Conservation (phyloP, 768 basidiomycete species). For the Lenzites betulinus region DNA sequence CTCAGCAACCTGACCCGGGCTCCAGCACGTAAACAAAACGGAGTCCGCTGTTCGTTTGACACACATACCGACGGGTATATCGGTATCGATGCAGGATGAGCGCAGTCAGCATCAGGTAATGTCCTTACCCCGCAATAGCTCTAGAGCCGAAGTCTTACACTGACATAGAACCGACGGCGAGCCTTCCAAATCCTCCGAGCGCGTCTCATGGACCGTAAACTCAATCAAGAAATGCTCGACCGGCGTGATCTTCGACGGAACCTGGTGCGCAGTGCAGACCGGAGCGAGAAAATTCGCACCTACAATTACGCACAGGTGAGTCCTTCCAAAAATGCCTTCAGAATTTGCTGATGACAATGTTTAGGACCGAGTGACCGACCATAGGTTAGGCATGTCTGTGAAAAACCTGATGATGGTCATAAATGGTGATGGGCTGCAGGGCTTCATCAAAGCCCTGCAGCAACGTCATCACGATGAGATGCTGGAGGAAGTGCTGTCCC, state of each 20-base stretch:
- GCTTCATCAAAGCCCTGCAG: slow-evolving; percentile 58
- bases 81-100: slow-evolving; percentile 98
- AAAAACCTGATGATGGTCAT: slow-evolving; percentile 66
- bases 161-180: slow-evolving; percentile 78
- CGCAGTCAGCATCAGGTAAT: slow-evolving; percentile 92
- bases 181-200: slow-evolving; percentile 90
- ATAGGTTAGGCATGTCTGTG: slow-evolving; percentile 78
- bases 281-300: slow-evolving; percentile 94
- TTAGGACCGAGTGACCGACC: slow-evolving; percentile 92
- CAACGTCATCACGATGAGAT: slow-evolving; percentile 34
- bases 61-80: slow-evolving; percentile 89
- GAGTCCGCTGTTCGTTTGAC: slow-evolving; percentile 96
- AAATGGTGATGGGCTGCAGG: slow-evolving; percentile 63
- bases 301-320: slow-evolving; percentile 89
- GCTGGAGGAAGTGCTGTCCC: slow-evolving; percentile 26
- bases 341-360: not conserved
- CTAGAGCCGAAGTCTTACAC: not conserved
- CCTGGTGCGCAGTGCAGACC: slow-evolving; percentile 79
- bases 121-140: slow-evolving; percentile 12
- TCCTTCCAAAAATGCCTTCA: not conserved
- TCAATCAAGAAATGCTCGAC: slow-evolving; percentile 68
- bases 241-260: slow-evolving; percentile 68
- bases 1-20: not conserved
- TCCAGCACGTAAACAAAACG: slow-evolving; percentile 95
- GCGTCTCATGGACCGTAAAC: slow-evolving; percentile 79